Base-by-base conservation (phyloP, 805 yeast genomes). In the Nakazawaea molendinolei region DNA sequence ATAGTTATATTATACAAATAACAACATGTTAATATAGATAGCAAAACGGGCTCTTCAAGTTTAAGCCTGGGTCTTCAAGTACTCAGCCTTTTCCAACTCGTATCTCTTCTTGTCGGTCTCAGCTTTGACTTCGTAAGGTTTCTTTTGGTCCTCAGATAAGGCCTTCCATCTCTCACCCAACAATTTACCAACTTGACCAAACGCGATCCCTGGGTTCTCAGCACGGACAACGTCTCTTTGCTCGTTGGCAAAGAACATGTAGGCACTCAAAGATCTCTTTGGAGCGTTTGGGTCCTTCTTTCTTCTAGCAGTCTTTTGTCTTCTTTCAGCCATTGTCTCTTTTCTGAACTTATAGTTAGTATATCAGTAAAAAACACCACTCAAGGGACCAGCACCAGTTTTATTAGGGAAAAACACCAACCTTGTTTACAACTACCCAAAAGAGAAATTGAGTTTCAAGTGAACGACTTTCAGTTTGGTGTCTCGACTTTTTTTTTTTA, bases 201-300 rank as follows among this genome's bases (percentile, higher is more conserved):
- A 92, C 28, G 89, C 67, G 51, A 89, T 84, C 60, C 95, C 96
- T 53, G 97, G 97, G 74, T 90, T 86, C 63, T 89, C 97, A 44
- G 90, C 79, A 63, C 95, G 79, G 50, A 92, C 95, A 46, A 78
- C 76, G 65, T 90, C 97, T 74, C 98, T 89, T 75, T 85, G 84
- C 58, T 87, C 97, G 61, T 86, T 87, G 52, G 98, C 97, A 58
- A 89, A 92, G 77, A 86, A 90, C 97, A 92, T 89, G 79, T 90
- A 92, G 33, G 97, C 96, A 43, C 97, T 86, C 60, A 92, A 70
- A 18, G 97, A 86, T 67, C 97, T 86, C 86, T 92, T 92, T 63
- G 98, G 98, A 48, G 98, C 98, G 65, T 90, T 89, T 70, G 98
- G 95, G 64, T 86, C 95, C 59, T 59, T 60, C 65, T 60, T 60